phyloP scores from a whole-genome alignment of 2,329 filamentous ascomycete genomes.

The Furcasterigmium sp. region DNA sequence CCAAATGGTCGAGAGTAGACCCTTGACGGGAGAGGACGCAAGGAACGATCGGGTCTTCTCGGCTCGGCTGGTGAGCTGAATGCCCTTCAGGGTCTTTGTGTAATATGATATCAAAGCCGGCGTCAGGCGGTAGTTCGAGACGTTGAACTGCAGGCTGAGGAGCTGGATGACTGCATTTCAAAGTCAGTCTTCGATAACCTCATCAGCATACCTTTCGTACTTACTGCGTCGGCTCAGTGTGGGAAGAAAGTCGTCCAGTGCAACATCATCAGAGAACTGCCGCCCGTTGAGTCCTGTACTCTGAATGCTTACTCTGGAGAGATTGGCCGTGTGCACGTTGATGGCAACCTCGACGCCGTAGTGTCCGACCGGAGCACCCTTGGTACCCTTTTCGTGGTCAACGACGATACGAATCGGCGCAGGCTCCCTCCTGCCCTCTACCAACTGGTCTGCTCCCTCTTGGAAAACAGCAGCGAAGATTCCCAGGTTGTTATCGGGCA shows the following conservation, averaged over 20 bases:
- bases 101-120: slow-evolving; percentile 72
- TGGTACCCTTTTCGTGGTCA: slow-evolving; percentile 62
- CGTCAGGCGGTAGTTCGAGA: slow-evolving; percentile 59
- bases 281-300: slow-evolving; percentile 63
- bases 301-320: slow-evolving; percentile 42
- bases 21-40: slow-evolving; percentile 80
- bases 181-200: too few relatives aligned
- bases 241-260: slow-evolving; percentile 65
- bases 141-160: slow-evolving; percentile 63
- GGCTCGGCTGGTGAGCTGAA: slow-evolving; percentile 58
- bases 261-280: slow-evolving; percentile 69
- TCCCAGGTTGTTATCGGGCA: slow-evolving; percentile 54
- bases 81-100: slow-evolving; percentile 66
- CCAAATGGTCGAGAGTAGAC: slow-evolving; percentile 74
- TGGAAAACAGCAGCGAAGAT: slow-evolving; percentile 67
- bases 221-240: slow-evolving; percentile 70
- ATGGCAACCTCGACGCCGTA: slow-evolving; percentile 69
- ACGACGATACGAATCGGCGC: slow-evolving; percentile 69
- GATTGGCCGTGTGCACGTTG: slow-evolving; percentile 52
- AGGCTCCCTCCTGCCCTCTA: slow-evolving; percentile 61
- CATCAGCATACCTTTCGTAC: too few relatives aligned
- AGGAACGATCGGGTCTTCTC: slow-evolving; percentile 66
- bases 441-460: slow-evolving; percentile 56
- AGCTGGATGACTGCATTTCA: slow-evolving; percentile 60
- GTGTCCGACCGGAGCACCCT: slow-evolving; percentile 59